phyloP scores from a whole-genome alignment of 1,284 basidiomycete species.

The Fomitiporia mediterranea region DNA sequence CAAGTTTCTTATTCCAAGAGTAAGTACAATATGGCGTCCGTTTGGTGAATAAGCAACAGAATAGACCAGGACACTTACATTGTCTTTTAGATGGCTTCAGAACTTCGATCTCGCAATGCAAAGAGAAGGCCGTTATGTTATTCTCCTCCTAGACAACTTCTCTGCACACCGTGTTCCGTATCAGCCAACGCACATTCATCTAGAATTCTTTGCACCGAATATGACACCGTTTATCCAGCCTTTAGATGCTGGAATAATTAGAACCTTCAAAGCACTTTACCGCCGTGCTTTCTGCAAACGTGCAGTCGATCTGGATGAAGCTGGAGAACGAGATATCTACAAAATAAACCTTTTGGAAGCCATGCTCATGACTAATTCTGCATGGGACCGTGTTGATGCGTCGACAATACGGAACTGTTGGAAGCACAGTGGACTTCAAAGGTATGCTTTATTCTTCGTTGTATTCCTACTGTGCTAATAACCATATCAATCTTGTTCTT shows the following conservation, averaged over 20 bases:
- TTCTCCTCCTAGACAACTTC: constrained; percentile 18
- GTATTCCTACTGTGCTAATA: not conserved
- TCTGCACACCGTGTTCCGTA: constrained; percentile 9
- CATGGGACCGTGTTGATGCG: constrained; percentile 29
- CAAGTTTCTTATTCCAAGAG: constrained; percentile 30
- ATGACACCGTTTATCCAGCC: constrained; percentile 30
- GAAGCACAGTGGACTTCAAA: constrained; percentile 25
- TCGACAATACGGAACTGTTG: constrained; percentile 33
- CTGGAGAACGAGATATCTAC: constrained; percentile 31
- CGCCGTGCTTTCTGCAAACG: constrained; percentile 23
- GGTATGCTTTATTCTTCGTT: not conserved
- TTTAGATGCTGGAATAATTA: constrained; percentile 30
- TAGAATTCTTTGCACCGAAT: constrained; percentile 29
- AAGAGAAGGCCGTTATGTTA: not conserved
- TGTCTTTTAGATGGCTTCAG: too few species aligned
- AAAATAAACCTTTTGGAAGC: constrained; percentile 32
- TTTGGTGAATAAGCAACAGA: too few species aligned
- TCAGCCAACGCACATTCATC: constrained; percentile 23
- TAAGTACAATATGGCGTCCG: too few species aligned
- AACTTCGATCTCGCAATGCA: too few species aligned
- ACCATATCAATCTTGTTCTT: too few species aligned
- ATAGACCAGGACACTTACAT: too few species aligned
- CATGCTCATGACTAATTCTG: constrained; percentile 29
- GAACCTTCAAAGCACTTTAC: constrained; percentile 29
- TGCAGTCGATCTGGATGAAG: constrained; percentile 32